A percentile compares a stretch with the other conserved stretches of the same genome.
phyloP scores from a whole-genome alignment of 352 stramenopile genomes.

The Globisporangium nagaii region DNA sequence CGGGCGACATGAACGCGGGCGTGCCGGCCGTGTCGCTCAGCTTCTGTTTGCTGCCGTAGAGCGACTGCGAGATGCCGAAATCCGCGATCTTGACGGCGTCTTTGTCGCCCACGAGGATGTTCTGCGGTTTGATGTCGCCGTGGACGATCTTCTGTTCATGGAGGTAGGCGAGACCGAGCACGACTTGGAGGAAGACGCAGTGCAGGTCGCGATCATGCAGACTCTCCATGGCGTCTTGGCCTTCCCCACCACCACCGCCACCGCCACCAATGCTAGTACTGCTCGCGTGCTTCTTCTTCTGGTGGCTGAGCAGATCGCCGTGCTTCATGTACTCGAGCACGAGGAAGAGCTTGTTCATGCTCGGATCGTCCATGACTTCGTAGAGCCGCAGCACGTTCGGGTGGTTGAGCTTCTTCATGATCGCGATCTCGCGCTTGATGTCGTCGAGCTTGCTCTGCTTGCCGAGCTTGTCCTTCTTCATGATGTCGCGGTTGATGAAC shows the following conservation, averaged over 20 bases:
- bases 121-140: conserved; percentile 85
- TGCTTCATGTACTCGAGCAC: conserved; percentile 96
- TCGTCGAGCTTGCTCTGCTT: conserved; percentile 79
- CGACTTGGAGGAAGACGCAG: conserved; percentile 66
- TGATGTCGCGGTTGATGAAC: conserved; percentile 84
- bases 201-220: conserved; percentile 68
- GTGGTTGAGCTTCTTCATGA: conserved; percentile 97
- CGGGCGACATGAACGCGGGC: conserved; percentile 90
- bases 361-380: conserved; percentile 95
- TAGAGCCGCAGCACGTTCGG: conserved; percentile 92
- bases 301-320: conserved; percentile 62
- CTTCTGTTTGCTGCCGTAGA: conserved; percentile 79
- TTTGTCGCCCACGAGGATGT: conserved; percentile 82
- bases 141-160: conserved; percentile 85
- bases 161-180: conserved; percentile 86
- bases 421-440: conserved; percentile 93
- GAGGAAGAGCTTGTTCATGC: conserved; percentile 93
- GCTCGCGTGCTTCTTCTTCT: conserved; percentile 61
- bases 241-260: not conserved
- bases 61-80: conserved; percentile 87
- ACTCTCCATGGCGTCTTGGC: conserved; percentile 30
- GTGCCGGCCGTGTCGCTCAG: conserved; percentile 81
- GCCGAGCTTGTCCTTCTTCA: conserved; percentile 80
- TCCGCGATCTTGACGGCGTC: conserved; percentile 91
- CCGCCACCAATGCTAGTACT: not conserved